Evolutionary conservation across 179 eudicot genomes (phyloP), one percentile per base, ranked within the genome.

Genomic region (Silene noctiflora): DNA sequence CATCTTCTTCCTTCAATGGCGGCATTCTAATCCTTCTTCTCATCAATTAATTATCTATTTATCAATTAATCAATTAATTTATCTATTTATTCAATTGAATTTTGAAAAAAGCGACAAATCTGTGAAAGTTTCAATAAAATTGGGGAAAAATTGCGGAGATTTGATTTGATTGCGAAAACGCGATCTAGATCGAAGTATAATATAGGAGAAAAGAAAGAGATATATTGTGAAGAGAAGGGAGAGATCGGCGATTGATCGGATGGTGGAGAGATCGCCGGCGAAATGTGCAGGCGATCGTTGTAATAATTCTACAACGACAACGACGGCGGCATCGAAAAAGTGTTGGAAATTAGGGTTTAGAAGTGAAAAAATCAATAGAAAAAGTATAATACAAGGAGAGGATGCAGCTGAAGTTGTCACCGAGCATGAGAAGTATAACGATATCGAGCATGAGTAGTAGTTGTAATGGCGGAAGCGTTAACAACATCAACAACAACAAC

Each of bases 361-460:
- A 65, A 39, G 25, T 29, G 22, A 58, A 4, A 56, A 60, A 13
- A 60, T 21, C 11, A 61, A 61, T 27, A 39, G 58, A 56, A 25
- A 24, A 2, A 21, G 53, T 33, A 35, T 44, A 20, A 17, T 4
- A 35, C 67, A 12, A 69, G 6, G 42, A 55, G 91, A 90, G 88
- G 90, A 95, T 95, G 99, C 99, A 95, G 97, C 97, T 95, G 86
- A 93, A 90, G 80, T 90, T 95, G 80, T 95, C 97, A 81, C 98
- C 98, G 86, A 90, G 97, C 83, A 95, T 91, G 98, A 95, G 96
- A 90, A 95, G 99, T 81, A 88, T 95, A 82, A 95, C 99, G 35
- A 91, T 95, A 82, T 91, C 94, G 77, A 86, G 89, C 82, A 84
- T 71, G 81, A 79, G 65, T 66, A 78, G 81, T 53, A 53, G 63